Percentiles rank a stretch among this genome's conserved stretches.
Evolutionary conservation across 371 early-diverging fungal species (phyloP).

Genomic region (Mucor lusitanicus): DNA sequence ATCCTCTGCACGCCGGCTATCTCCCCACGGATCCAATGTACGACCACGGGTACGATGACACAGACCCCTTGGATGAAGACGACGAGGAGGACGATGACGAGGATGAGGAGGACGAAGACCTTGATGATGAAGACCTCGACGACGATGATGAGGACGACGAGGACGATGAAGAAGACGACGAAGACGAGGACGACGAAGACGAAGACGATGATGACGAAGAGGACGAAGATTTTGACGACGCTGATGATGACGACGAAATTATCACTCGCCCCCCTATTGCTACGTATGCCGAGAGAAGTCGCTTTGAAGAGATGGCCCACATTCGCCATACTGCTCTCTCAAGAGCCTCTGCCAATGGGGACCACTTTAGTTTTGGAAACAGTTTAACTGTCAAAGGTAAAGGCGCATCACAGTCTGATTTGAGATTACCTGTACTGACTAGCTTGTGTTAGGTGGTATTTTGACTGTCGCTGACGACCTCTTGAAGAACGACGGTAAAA

Average conservation of each 20-base stretch:
- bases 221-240: constrained; percentile 10
- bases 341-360: constrained; percentile 14
- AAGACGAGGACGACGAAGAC: constrained; percentile 54
- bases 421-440: neutral
- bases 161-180: constrained; percentile 51
- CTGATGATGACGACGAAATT: constrained; percentile 18
- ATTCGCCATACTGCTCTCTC: constrained; percentile 23
- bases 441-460: constrained; percentile 59
- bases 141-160: constrained; percentile 45
- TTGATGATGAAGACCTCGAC: constrained; percentile 31
- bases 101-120: constrained; percentile 25
- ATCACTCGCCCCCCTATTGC: constrained; percentile 19
- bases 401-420: constrained; percentile 21
- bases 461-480: constrained; percentile 91
- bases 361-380: constrained; percentile 64
- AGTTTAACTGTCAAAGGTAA: constrained; percentile 75
- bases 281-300: constrained; percentile 20
- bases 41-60: constrained; percentile 18
- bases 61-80: constrained; percentile 24
- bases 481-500: constrained; percentile 88
- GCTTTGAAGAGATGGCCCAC: constrained; percentile 31
- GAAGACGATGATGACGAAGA: constrained; percentile 53
- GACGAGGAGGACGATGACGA: constrained; percentile 29
- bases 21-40: constrained; percentile 19
- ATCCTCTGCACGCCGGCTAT: constrained; percentile 20